phyloP scores from a whole-genome alignment of 2,329 filamentous ascomycete genomes.

The Dichotomopilus funicola region DNA sequence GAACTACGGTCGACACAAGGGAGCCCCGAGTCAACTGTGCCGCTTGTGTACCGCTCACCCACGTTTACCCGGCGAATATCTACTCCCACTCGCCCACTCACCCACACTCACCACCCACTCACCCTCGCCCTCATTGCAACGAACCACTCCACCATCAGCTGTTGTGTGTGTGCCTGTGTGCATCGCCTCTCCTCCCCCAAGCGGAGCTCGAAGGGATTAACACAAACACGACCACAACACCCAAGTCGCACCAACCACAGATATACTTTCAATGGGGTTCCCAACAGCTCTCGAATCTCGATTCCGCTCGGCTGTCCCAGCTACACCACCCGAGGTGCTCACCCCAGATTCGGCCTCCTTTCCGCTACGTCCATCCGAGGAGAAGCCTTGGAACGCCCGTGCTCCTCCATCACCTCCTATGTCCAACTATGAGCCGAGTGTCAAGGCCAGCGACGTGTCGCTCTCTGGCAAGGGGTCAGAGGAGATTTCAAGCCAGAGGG shows the following conservation, averaged over 20 bases:
- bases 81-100: conserved; percentile 19
- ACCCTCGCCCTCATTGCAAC: conserved; percentile 2
- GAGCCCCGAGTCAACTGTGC: conserved; percentile 21
- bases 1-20: conserved; percentile 18
- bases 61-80: conserved; percentile 26
- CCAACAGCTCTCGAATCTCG: conserved; percentile 44
- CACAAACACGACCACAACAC: conserved; percentile 7
- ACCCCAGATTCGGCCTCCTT: conserved; percentile 46
- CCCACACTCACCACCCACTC: too few species aligned
- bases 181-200: not conserved
- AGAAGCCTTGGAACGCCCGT: conserved; percentile 39
- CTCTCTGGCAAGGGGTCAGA: conserved; percentile 36
- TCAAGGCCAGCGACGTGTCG: conserved; percentile 38
- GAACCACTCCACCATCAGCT: conserved; percentile 5
- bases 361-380: conserved; percentile 38
- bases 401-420: conserved; percentile 48
- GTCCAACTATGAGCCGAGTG: conserved; percentile 50
- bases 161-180: not conserved
- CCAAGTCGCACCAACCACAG: conserved; percentile 14
- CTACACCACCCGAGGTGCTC: conserved; percentile 49
- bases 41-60: conserved; percentile 16
- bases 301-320: conserved; percentile 44
- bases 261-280: conserved; percentile 48
- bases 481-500: conserved; percentile 32
- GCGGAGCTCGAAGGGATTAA: conserved; percentile 12